phyloP scores from a whole-genome alignment of 1,139 yeast species.

The Yamadazyma pseudoaaseri region DNA sequence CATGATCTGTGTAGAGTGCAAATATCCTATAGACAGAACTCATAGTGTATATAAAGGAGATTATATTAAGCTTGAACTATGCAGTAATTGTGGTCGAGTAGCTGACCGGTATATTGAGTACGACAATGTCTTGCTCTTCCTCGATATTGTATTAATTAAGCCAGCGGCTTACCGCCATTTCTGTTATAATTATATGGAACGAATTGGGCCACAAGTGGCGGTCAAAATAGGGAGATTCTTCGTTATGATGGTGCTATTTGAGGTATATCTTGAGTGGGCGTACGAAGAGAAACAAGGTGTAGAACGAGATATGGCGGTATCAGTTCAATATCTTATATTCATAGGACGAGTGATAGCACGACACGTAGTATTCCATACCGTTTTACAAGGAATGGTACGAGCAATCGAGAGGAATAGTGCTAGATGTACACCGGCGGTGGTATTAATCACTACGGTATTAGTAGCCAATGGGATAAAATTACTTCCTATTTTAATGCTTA shows the following conservation, averaged over 20 bases:
- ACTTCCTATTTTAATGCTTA: slow-evolving; percentile 89
- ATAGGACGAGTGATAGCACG: slow-evolving; percentile 21
- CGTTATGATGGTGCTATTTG: slow-evolving; percentile 72
- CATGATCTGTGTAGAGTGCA: slow-evolving; percentile 95
- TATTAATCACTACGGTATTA: slow-evolving; percentile 65
- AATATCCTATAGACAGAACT: slow-evolving; percentile 55
- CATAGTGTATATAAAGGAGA: slow-evolving; percentile 74
- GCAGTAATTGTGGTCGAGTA: slow-evolving; percentile 66
- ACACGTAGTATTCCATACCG: slow-evolving; percentile 16
- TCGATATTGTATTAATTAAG: slow-evolving; percentile 78
- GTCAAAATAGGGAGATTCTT: slow-evolving; percentile 48
- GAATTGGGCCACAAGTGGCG: background rate
- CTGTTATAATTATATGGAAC: slow-evolving; percentile 70
- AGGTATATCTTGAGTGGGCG: slow-evolving; percentile 91
- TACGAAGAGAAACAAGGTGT: slow-evolving; percentile 63
- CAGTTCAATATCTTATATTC: slow-evolving; percentile 66
- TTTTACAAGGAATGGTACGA: slow-evolving; percentile 16
- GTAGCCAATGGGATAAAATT: slow-evolving; percentile 77
- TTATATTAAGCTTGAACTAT: slow-evolving; percentile 78
- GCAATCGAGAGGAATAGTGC: background rate
- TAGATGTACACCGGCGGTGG: slow-evolving; percentile 11
- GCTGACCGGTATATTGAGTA: slow-evolving; percentile 93
- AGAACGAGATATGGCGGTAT: slow-evolving; percentile 45
- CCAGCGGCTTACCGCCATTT: slow-evolving; percentile 91
- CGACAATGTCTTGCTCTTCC: slow-evolving; percentile 78